These are phyloP conservation scores for Pezicula carpinea DNA, from an alignment of 2,329 filamentous ascomycete species.

Conservation along the genomic window DNA sequence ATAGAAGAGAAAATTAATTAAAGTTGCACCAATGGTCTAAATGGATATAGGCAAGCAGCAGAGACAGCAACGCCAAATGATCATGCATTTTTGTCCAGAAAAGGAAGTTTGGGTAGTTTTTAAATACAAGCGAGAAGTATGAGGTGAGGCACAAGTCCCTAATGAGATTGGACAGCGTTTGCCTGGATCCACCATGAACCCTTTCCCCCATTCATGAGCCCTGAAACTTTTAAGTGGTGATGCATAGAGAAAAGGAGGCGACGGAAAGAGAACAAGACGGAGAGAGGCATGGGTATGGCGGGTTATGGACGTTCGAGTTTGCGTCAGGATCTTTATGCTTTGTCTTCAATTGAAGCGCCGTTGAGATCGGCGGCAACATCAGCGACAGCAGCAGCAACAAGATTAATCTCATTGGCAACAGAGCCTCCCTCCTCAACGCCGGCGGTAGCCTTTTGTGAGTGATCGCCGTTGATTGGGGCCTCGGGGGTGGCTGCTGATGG, in stretches of 20 bases:
- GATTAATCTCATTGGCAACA: slow-evolving; percentile 21
- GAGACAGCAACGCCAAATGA: neutral
- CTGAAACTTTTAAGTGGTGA: neutral
- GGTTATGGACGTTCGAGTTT: neutral
- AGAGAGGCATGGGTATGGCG: slow-evolving; percentile 9
- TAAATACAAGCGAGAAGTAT: neutral
- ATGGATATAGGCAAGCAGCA: too few species aligned
- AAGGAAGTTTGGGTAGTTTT: neutral
- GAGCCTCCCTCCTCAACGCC: slow-evolving; percentile 24
- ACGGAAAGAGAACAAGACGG: neutral
- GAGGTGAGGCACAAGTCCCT: too few species aligned
- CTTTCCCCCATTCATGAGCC: neutral
- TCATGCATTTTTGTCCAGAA: slow-evolving; percentile 3
- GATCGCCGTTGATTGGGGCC: slow-evolving; percentile 46
- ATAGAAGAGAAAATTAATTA: too few species aligned
- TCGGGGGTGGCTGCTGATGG: slow-evolving; percentile 42
- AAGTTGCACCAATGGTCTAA: too few species aligned
- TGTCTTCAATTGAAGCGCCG: slow-evolving; percentile 56
- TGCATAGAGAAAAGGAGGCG: neutral
- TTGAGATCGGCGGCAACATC: slow-evolving; percentile 57
- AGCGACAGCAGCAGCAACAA: slow-evolving; percentile 12
- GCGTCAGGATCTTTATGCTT: slow-evolving; percentile 22
- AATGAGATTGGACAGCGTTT: too few species aligned
- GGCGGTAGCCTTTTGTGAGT: slow-evolving; percentile 38
- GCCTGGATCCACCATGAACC: neutral